Evolutionary conservation across 2,329 filamentous ascomycete genomes (phyloP).

Genomic region (Fusarium sp.): DNA sequence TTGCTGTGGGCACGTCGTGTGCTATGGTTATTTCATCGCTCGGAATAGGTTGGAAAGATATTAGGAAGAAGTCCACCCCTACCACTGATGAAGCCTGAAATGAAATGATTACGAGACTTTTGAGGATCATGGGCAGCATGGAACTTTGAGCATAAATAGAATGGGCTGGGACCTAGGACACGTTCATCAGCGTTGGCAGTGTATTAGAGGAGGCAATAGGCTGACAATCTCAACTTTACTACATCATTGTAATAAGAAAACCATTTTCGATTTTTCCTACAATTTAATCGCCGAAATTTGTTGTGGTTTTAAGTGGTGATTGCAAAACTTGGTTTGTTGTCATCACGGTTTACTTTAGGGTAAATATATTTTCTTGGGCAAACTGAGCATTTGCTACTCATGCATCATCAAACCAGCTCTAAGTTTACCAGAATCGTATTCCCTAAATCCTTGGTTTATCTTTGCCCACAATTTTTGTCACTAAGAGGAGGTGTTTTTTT

Average conservation of each 20-base stretch:
- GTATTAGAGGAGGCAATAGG: not conserved
- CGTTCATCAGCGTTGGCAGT: not conserved
- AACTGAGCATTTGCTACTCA: constrained; percentile 3
- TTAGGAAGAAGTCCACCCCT: constrained; percentile 53
- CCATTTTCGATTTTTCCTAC: not conserved
- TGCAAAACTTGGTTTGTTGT: not conserved
- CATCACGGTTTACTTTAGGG: constrained; percentile 7
- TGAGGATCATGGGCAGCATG: not conserved
- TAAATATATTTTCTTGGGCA: constrained; percentile 5
- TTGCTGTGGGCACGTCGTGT: constrained; percentile 49
- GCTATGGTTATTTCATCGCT: constrained; percentile 52
- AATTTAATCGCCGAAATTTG: not conserved
- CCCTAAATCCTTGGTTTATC: not conserved
- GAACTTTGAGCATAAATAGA: not conserved
- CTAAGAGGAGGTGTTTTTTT: not conserved
- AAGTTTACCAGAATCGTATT: not conserved
- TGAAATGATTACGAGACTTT: too few species aligned
- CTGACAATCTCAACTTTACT: not conserved
- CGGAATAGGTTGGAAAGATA: constrained; percentile 61
- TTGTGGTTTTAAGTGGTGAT: not conserved
- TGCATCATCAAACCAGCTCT: constrained; percentile 15
- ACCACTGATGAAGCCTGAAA: constrained; percentile 34
- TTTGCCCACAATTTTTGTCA: not conserved
- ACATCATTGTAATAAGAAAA: not conserved
- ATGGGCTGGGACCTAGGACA: too few species aligned